phyloP scores from a whole-genome alignment of 106 monocot genomes.

The Dendrobium huoshanense region DNA sequence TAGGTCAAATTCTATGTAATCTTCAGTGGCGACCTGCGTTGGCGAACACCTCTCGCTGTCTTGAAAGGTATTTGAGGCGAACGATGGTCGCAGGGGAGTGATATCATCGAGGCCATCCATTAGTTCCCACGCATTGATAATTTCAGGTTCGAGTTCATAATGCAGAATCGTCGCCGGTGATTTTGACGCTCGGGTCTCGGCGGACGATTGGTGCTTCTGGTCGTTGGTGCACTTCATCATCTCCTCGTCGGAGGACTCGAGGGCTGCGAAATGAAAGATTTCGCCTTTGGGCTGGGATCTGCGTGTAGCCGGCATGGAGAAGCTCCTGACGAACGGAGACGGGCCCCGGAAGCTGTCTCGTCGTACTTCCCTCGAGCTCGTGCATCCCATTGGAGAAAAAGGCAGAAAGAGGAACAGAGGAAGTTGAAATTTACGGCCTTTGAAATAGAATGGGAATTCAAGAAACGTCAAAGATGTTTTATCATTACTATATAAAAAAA shows the following conservation, averaged over 20 bases:
- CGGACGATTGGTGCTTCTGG: too few species aligned
- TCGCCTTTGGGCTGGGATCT: not conserved
- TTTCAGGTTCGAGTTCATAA: constrained; percentile 34
- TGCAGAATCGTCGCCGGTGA: constrained; percentile 20
- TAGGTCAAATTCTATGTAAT: constrained; percentile 30
- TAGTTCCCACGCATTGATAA: constrained; percentile 64
- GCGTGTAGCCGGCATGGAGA: constrained; percentile 28
- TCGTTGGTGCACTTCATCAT: constrained; percentile 11
- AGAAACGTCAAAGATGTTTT: not conserved
- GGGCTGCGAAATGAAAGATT: constrained; percentile 32
- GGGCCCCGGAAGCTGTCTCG: constrained; percentile 15
- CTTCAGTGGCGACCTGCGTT: not conserved
- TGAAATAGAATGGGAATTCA: not conserved
- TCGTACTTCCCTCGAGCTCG: constrained; percentile 51
- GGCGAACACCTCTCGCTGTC: constrained; percentile 2
- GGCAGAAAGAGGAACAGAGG: not conserved
- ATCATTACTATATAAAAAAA: not conserved
- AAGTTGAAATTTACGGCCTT: not conserved
- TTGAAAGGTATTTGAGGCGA: constrained; percentile 12
- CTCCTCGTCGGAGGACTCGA: constrained; percentile 17
- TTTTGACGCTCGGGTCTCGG: constrained; percentile 23
- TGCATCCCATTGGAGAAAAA: constrained; percentile 57
- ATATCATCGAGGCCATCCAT: constrained; percentile 61
- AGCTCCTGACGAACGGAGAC: constrained; percentile 21
- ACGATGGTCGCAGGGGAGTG: constrained; percentile 4